phyloP scores from a whole-genome alignment of 192 early-diverging fungal species.

The Linnemannia elongata region DNA sequence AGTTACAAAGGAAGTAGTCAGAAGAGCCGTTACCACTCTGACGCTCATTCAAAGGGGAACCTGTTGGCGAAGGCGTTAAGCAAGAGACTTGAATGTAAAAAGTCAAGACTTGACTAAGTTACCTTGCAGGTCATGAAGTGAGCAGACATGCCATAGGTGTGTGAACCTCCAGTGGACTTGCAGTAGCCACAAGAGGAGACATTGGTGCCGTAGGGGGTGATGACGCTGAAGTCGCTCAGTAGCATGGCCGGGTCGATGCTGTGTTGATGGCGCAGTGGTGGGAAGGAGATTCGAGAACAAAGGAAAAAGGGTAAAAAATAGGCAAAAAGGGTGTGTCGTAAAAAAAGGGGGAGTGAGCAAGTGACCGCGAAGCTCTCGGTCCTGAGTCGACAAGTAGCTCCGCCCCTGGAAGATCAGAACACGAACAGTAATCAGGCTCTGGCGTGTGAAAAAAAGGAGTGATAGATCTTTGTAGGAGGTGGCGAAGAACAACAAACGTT shows the following conservation, averaged over 20 bases:
- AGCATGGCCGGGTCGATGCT: constrained; percentile 10
- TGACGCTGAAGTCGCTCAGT: constrained; percentile 34
- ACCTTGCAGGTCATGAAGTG: constrained; percentile 65
- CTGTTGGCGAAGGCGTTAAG: neutral
- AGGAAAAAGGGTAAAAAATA: too few relatives aligned
- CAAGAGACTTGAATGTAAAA: neutral
- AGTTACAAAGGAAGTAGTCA: neutral
- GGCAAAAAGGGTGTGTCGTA: neutral
- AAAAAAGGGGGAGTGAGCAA: too few relatives aligned
- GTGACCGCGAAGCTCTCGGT: too few relatives aligned
- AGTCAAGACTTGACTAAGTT: neutral
- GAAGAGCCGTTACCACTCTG: neutral
- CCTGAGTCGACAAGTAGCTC: too few relatives aligned
- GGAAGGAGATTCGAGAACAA: neutral
- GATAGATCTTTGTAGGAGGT: too few relatives aligned
- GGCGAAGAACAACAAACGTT: too few relatives aligned
- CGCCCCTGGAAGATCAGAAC: too few relatives aligned
- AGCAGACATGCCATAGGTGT: constrained; percentile 73
- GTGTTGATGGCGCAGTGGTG: neutral
- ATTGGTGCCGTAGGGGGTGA: constrained; percentile 47
- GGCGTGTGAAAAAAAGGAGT: too few relatives aligned
- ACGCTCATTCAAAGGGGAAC: neutral
- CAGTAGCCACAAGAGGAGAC: constrained; percentile 78
- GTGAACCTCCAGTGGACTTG: constrained; percentile 62
- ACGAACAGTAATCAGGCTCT: too few relatives aligned